Evolutionary conservation across 768 basidiomycete genomes (phyloP), one percentile per base, ranked within the genome.

Genomic region (Leccinellum albellum): DNA sequence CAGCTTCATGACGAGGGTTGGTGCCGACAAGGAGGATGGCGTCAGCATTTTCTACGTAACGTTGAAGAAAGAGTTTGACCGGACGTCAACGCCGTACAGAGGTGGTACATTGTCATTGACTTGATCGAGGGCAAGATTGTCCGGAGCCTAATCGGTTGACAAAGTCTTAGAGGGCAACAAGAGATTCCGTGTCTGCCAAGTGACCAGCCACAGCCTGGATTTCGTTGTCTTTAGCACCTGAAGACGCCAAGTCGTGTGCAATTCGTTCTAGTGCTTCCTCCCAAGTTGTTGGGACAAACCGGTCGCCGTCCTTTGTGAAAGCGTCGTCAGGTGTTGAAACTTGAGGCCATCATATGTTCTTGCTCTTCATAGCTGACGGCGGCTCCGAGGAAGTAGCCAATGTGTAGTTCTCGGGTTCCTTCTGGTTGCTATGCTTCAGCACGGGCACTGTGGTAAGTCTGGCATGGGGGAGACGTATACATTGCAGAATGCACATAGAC

Each of bases 51-150:
- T 97, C 97, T 26, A 96, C 80, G 89, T 92, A 9, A 88, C 79
- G 75, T 98, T 98, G 81, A 99, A 97, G 37, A 96, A 85, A 75
- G 97, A 98, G 76, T 96, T 98, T 14, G 93, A 91, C 56, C 97
- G 91, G 54, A 96, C 78, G 65, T 98, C 96, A 59, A 96, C 82
- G 50, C 91, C 89, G 60, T 90, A 86, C 0, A 83, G 80, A 4
- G 94, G 91, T 0, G 84, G 73, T n/a, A 76, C 70, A 57, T 79
- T 76, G 29, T 93, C 94, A 26, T 83, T 79, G 1, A 76, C 70
- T 61, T 87, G 84, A 68, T 99, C 97, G 49, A 91, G 77, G 1
- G 87, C 75, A 32, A 94, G 84, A 76, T 98, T 98, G 69, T 98
- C 97, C 0, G 95, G n/a, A 98, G 35, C 95, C 96, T 49, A 98